These are phyloP conservation scores for Candolleomyces aberdarensis DNA, from an alignment of 768 basidiomycete genomes.

Conservation along the genomic window DNA sequence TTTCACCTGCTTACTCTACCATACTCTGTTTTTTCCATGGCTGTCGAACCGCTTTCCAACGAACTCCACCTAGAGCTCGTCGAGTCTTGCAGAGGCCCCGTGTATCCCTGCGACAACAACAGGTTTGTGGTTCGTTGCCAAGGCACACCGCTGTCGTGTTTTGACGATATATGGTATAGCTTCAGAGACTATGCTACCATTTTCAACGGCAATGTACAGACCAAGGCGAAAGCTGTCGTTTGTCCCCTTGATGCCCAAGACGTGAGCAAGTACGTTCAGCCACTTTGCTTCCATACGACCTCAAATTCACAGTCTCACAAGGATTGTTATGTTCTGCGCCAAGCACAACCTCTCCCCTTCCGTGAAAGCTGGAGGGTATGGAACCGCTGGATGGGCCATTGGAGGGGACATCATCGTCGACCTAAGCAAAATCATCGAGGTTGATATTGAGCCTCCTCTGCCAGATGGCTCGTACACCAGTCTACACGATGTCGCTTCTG, in stretches of 20 bases:
- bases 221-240: constrained; percentile 57
- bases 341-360: constrained; percentile 70
- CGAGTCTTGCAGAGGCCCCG: constrained; percentile 42
- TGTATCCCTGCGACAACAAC: constrained; percentile 39
- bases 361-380: constrained; percentile 88
- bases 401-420: constrained; percentile 86
- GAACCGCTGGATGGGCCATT: constrained; percentile 87
- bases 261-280: constrained; percentile 66
- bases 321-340: constrained; percentile 71
- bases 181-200: constrained; percentile 50
- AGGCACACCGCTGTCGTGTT: not conserved
- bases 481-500: constrained; percentile 50
- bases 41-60: constrained; percentile 25
- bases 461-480: constrained; percentile 56
- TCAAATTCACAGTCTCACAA: constrained; percentile 20
- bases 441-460: constrained; percentile 63
- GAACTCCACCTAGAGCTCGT: constrained; percentile 44
- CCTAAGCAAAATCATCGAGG: constrained; percentile 61
- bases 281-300: not conserved
- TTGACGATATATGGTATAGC: constrained; percentile 22
- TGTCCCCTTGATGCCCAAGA: constrained; percentile 79
- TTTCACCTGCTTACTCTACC: constrained; percentile 4
- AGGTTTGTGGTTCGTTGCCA: constrained; percentile 5
- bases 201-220: constrained; percentile 77
- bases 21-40: constrained; percentile 6